Evolutionary conservation across 2,329 filamentous ascomycete genomes (phyloP).

Genomic region (Phaeosphaeria sp.): DNA sequence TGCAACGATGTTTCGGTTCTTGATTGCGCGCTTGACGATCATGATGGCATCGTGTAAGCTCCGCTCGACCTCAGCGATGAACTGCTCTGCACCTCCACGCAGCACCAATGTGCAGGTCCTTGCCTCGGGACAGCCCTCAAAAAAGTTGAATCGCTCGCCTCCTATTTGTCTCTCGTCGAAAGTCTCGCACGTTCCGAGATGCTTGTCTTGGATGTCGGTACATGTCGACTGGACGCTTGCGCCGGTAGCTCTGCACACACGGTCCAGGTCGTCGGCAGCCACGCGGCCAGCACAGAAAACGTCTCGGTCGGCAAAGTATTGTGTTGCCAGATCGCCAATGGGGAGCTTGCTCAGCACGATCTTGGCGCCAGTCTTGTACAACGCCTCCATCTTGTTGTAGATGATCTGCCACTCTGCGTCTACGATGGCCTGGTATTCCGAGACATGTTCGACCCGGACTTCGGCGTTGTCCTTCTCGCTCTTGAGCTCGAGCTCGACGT

Average conservation of each 20-base stretch:
- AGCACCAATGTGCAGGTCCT: constrained; percentile 97
- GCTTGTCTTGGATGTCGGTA: constrained; percentile 87
- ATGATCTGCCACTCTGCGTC: constrained; percentile 99
- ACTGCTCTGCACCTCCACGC: constrained; percentile 95
- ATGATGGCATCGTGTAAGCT: constrained; percentile 99
- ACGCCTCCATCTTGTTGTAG: constrained; percentile 97
- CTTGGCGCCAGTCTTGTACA: constrained; percentile 93
- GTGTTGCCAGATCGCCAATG: constrained; percentile 95
- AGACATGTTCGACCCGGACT: constrained; percentile 96
- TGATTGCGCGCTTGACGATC: constrained; percentile 98
- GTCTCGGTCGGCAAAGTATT: constrained; percentile 97
- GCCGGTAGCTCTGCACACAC: constrained; percentile 92
- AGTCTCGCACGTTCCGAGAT: constrained; percentile 85
- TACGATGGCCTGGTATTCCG: constrained; percentile 98
- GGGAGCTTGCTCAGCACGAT: constrained; percentile 96
- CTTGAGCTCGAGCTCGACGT: constrained; percentile 98
- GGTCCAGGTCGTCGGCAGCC: constrained; percentile 89
- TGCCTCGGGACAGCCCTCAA: constrained; percentile 91
- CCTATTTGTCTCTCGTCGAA: constrained; percentile 98
- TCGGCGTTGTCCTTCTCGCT: constrained; percentile 99
- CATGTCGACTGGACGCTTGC: constrained; percentile 94
- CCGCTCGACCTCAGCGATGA: constrained; percentile 97
- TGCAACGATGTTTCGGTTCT: constrained; percentile 92
- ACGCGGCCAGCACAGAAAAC: constrained; percentile 98
- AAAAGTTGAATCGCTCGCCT: constrained; percentile 97